Base-by-base conservation (phyloP, 495 filamentous ascomycete species). In the Aspergillus cavernicola region DNA sequence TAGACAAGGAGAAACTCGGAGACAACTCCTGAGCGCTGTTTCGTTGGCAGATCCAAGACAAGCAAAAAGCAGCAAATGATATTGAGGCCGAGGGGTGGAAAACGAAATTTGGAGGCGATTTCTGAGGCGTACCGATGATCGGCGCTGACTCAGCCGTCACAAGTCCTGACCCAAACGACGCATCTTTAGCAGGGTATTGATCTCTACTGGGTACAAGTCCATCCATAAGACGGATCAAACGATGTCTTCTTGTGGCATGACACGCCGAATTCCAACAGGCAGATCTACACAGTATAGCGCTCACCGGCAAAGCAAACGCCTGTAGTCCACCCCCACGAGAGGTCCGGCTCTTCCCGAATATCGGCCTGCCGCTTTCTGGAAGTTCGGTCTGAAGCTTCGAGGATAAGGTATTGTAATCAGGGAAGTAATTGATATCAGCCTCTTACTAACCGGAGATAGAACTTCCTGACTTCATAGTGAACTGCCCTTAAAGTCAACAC, bases 251-350 rank as follows among this genome's bases (percentile, higher is more conserved):
- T 7, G 37, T 40, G 37, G 37, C 16, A 40, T 40, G 37, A 40
- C 19, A 40, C 37, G 37, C 22, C 19, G 13, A 40, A 18, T 6
- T 23, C 31, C 37, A 28, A 42, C 22, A 28, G 9, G 24, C 24
- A 32, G 24, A 44, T 23, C 41, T 5, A n/a, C 26, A n/a, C 12
- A 15, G 11, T 18, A 16, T n/a, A 15, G 35, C 11, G 35, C 35
- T 38, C 35, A 38, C 35, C 35, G 35, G 35, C 32, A 9, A 12
- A 12, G 11, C 15, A 9, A 35, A 35, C 32, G 11, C n/a, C n/a
- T n/a, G n/a, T n/a, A n/a, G n/a, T n/a, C 19, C 19, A 45, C 51
- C 52, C 52, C 52, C 52, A 54, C 52, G 52, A 31, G 42, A 47
- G 42, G 42, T 33, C 52, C 51, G 51, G 42, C 51, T 36, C 51